Evolutionary conservation across 2,329 filamentous ascomycete genomes (phyloP), one percentile per base, ranked within the genome.

Genomic region (Alternaria longipes): DNA sequence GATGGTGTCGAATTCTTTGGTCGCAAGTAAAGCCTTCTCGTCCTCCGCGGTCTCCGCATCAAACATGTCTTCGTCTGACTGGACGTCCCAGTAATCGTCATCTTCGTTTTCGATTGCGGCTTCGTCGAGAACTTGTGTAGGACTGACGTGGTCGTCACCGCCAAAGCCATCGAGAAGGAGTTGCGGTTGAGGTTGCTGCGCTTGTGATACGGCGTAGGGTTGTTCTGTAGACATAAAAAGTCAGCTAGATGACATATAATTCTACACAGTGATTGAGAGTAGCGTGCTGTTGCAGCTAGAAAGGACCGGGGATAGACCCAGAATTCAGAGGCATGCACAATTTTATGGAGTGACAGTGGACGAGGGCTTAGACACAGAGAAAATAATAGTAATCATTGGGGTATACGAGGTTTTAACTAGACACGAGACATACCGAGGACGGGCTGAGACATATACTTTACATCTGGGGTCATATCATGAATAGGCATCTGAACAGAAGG

Each of bases 71-170:
- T 84, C 82, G 54, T 84, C 82, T 0, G 81, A 81, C 1, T 81
- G 70, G 16, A 84, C 78, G 60, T 84, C 83, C 67, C 79, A 84
- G 63, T 84, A 84, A 53, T 84, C 81, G 51, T 84, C 81, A 57
- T 84, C 83, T 50, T 80, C 78, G 26, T 74, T 74, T 67, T 84
- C 82, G 16, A 84, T 63, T 18, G 75, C 75, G 51, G 75, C 76
- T 64, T 78, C 75, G 50, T 78, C 71, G 24, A 79, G 75, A n/a
- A 72, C 51, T 38, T 78, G 71, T 8, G 75, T 77, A 16, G 75
- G 76, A 41, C 75, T 78, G 51, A 70, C 60, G 36, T 76, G 69
- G 38, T 77, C 73, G 18, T 83, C 81, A 47, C 81, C 80, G 22
- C 80, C 80, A 38, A 77, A 78, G 9, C 73, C 75, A 36, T 55